A percentile compares a stretch with the other conserved stretches of the same genome.
phyloP scores from a whole-genome alignment of 1,139 yeast genomes.

The Blastobotrys buckinghamii region DNA sequence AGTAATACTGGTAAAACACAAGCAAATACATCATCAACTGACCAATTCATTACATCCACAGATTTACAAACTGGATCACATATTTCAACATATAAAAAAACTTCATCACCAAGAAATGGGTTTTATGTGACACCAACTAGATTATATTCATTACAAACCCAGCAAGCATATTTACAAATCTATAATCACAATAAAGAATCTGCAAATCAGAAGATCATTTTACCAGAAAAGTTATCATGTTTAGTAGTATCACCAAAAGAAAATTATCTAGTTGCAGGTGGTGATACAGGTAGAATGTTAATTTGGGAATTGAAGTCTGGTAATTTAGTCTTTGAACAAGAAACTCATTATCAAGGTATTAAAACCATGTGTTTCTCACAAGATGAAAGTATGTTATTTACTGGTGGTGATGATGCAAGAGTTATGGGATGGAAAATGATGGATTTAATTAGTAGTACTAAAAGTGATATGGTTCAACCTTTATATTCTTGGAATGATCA shows the following conservation, averaged over 20 bases:
- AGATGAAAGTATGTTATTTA: slow-evolving; percentile 63
- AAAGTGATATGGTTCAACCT: slow-evolving; percentile 37
- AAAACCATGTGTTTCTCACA: slow-evolving; percentile 51
- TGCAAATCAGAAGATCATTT: slow-evolving; percentile 74
- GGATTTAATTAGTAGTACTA: slow-evolving; percentile 47
- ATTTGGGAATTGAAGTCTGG: slow-evolving; percentile 89
- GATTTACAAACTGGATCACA: slow-evolving; percentile 26
- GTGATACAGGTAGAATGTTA: slow-evolving; percentile 70
- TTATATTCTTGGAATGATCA: slow-evolving; percentile 60
- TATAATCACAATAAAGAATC: slow-evolving; percentile 76
- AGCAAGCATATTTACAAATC: slow-evolving; percentile 68
- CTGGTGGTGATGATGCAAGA: slow-evolving; percentile 81
- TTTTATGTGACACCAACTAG: slow-evolving; percentile 43
- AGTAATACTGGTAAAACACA: slow-evolving; percentile 18
- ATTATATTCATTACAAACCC: slow-evolving; percentile 56
- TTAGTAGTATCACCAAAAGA: slow-evolving; percentile 45
- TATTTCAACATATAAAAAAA: slow-evolving; percentile 24
- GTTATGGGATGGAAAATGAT: slow-evolving; percentile 66
- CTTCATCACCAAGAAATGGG: slow-evolving; percentile 40
- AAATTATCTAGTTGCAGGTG: slow-evolving; percentile 64
- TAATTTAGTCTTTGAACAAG: slow-evolving; percentile 60
- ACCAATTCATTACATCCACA: slow-evolving; percentile 20
- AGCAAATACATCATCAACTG: slow-evolving; percentile 13
- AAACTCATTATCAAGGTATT: slow-evolving; percentile 79
- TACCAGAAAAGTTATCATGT: slow-evolving; percentile 73